Base-by-base conservation (phyloP, 169 alveolate genomes). In the Plasmodium yoelii region DNA sequence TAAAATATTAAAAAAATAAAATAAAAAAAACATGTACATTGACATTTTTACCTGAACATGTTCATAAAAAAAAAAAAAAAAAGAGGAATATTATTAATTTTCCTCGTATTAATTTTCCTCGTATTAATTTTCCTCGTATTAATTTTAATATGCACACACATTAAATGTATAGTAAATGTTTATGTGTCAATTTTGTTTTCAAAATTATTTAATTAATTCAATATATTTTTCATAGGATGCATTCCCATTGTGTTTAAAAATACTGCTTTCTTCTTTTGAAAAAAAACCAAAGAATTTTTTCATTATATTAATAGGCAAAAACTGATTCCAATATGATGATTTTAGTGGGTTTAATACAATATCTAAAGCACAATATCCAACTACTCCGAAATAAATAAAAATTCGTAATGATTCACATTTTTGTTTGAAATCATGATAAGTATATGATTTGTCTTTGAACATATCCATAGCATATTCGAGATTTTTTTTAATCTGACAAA, bases 301-400 rank as follows among this genome's bases (percentile, higher is more conserved):
- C 28, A 80, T 55, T 28, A 88, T 68, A 67, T 87, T 67, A 65
- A 73, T 63, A 42, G 88, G 71, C 56, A 71, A 57, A 70, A 72
- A 74, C 74, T 88, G 82, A 77, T 87, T 74, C 96, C 96, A 93
- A 88, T 91, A 93, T 19, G 80, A 51, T 56, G 94, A 92, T 64
- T 91, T 61, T 46, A 87, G 75, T 26, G 96, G 96, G 39, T 88
- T 47, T 7, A 93, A 24, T 39, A 86, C 77, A 15, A 93, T 49
- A 74, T 93, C 96, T 12, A 88, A 34, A 8, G 95, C 74, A 15
- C 84, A 70, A 10, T 87, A 87, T 49, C 87, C 57, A 19, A 93
- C 92, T 49, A 93, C 55, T 18, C 93, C 96, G 90, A 94, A 93
- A 68, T 92, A 93, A 9, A 91, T 77, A 69, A 93, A 88, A 60